Percentiles rank a stretch among this genome's conserved stretches.
These are phyloP conservation scores for Tubosaeta brunneosetosa DNA, from an alignment of 768 basidiomycete genomes.

Conservation along the genomic window DNA sequence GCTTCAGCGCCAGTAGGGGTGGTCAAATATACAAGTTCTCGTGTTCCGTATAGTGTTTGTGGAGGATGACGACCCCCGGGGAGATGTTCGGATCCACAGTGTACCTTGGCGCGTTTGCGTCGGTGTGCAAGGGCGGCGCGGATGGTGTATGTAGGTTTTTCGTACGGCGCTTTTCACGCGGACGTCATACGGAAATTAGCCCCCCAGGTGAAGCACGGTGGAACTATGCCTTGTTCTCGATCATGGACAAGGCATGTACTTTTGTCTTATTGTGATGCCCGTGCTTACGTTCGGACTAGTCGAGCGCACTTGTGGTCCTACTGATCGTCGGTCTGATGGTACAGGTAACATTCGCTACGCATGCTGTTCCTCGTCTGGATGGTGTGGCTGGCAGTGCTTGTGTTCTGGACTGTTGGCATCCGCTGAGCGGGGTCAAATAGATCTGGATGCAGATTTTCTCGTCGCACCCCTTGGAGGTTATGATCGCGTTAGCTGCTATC, in stretches of 20 bases:
- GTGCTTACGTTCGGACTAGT: too few species aligned
- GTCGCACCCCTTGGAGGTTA: too few species aligned
- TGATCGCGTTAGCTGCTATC: too few species aligned
- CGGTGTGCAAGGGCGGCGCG: neutral
- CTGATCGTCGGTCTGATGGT: too few species aligned
- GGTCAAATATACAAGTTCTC: constrained; percentile 67
- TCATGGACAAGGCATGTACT: constrained; percentile 52
- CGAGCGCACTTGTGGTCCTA: too few species aligned
- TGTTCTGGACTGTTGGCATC: too few species aligned
- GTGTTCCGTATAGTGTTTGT: constrained; percentile 67
- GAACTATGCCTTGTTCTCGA: constrained; percentile 86
- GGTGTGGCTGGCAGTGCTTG: too few species aligned
- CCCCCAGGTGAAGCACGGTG: constrained; percentile 87
- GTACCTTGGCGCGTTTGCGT: constrained; percentile 60
- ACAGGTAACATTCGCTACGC: too few species aligned
- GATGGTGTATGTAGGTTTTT: constrained; percentile 39
- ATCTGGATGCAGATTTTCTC: too few species aligned
- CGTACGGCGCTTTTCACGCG: constrained; percentile 86
- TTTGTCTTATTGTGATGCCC: too few species aligned
- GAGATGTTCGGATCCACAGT: constrained; percentile 86
- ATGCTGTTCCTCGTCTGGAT: too few species aligned
- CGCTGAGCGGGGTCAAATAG: too few species aligned
- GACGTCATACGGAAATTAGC: constrained; percentile 81
- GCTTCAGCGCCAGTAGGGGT: constrained; percentile 59
- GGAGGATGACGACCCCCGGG: constrained; percentile 68